Percentiles rank a stretch among this genome's conserved stretches.
Evolutionary conservation across 2,329 filamentous ascomycete genomes (phyloP).

Genomic region (Ophiostoma sp.): DNA sequence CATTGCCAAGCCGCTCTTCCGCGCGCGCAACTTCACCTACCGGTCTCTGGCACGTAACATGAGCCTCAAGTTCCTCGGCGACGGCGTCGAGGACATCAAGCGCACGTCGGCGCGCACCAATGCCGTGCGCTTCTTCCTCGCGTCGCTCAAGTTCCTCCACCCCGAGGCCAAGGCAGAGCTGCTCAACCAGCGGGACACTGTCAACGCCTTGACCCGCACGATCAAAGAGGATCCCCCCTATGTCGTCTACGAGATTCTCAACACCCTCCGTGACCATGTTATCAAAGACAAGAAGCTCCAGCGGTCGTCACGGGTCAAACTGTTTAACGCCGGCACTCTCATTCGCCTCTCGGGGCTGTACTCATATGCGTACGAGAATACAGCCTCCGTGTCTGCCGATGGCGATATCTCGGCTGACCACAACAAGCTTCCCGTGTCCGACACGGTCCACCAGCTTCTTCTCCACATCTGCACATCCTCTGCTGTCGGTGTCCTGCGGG

Average conservation of each 20-base stretch:
- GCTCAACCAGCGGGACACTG: slow-evolving; percentile 67
- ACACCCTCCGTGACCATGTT: slow-evolving; percentile 62
- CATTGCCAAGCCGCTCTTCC: slow-evolving; percentile 70
- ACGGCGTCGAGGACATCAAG: slow-evolving; percentile 56
- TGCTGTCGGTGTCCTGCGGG: slow-evolving; percentile 66
- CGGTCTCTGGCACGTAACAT: slow-evolving; percentile 77
- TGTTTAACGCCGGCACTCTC: slow-evolving; percentile 70
- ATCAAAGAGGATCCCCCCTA: slow-evolving; percentile 72
- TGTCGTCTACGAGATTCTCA: slow-evolving; percentile 68
- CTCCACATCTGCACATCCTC: slow-evolving; percentile 67
- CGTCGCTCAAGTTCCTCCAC: slow-evolving; percentile 72
- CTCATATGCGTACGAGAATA: slow-evolving; percentile 56
- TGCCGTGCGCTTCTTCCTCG: slow-evolving; percentile 73
- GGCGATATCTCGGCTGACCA: slow-evolving; percentile 27
- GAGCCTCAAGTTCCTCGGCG: slow-evolving; percentile 57
- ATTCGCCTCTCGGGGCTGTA: slow-evolving; percentile 68
- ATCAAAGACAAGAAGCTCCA: slow-evolving; percentile 69
- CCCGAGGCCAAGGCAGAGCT: slow-evolving; percentile 74
- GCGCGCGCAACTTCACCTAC: slow-evolving; percentile 70
- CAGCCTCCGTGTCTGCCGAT: slow-evolving; percentile 44
- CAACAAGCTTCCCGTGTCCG: slow-evolving; percentile 49
- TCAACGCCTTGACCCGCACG: slow-evolving; percentile 66
- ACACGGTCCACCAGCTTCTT: slow-evolving; percentile 70
- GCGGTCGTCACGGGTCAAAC: slow-evolving; percentile 65
- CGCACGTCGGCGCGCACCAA: slow-evolving; percentile 78